Evolutionary conservation across 306 rosid species (phyloP).

Genomic region (Betula pendula): DNA sequence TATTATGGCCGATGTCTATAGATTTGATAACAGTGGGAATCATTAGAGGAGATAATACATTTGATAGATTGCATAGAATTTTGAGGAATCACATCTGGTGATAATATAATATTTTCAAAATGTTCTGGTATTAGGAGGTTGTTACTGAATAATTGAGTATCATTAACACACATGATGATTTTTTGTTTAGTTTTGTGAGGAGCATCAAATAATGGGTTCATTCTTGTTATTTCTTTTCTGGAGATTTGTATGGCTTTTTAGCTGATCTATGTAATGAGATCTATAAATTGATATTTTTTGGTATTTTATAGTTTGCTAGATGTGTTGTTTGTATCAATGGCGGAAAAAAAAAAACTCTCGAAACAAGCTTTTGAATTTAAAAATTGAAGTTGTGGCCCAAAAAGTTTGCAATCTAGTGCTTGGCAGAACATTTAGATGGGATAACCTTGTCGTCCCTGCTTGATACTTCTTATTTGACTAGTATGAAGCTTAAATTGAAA

Average conservation of each 20-base stretch:
- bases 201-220: no score
- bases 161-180: no score
- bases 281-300: not conserved
- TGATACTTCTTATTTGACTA: not conserved
- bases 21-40: no score
- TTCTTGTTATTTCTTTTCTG: no score
- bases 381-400: not conserved
- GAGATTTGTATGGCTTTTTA: no score
- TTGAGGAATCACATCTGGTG: no score
- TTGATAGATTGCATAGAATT: not conserved
- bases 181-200: not conserved
- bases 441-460: not conserved
- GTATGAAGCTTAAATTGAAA: not conserved
- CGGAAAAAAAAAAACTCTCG: no score
- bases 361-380: not conserved
- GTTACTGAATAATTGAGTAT: no score
- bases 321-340: not conserved
- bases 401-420: not conserved
- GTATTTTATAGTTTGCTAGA: not conserved
- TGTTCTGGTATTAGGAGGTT: no score
- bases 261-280: no score
- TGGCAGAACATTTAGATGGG: not conserved
- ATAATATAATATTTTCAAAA: not conserved
- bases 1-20: no score
- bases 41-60: no score